Base-by-base conservation (phyloP, 305 asterid species). In the Coffea humblotiana region DNA sequence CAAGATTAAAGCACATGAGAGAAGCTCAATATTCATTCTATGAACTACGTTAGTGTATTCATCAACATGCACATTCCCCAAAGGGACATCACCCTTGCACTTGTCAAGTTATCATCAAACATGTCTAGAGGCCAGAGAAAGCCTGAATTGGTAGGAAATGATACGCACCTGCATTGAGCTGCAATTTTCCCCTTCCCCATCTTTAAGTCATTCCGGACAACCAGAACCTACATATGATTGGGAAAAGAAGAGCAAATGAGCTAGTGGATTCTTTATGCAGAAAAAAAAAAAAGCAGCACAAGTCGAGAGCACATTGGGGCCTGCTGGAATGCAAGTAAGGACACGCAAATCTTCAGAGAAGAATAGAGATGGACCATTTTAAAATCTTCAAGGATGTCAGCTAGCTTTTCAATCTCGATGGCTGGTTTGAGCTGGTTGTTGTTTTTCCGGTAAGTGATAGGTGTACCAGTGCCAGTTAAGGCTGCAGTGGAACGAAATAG, bases 141-240 rank as follows among this genome's bases (percentile, higher is more conserved):
- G 29, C 64, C 16, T 29, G 51, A 29, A 45, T 64, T 6, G 43
- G 40, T n/a, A 9, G 68, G 15, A 51, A 76, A 56, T 58, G 43
- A 74, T 47, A 23, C 37, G 47, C 79, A 92, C 99, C 99, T 94
- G 97, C 99, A 96, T 83, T 96, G 99, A 66, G 99, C 98, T 74
- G 96, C 99, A 86, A 96, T 96, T 92, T 96, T 96, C 79, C 99
- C 99, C 86, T 96, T 94, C 73, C 99, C 99, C 99, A 96, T 96
- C 89, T 96, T 96, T 71, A 94, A 86, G 85, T 96, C 99, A 88
- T 96, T 96, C 89, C 98, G 90, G 83, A 94, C 99, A 77, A 96
- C 97, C 94, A 96, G 91, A 87, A 96, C 98, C 99, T 95, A 85
- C 84, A 88, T 49, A 71, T 47, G 74, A 76, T 78, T 80, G 40